Evolutionary conservation across 2,329 filamentous ascomycete species (phyloP).

Genomic region (Hymenoscyphus scutula): DNA sequence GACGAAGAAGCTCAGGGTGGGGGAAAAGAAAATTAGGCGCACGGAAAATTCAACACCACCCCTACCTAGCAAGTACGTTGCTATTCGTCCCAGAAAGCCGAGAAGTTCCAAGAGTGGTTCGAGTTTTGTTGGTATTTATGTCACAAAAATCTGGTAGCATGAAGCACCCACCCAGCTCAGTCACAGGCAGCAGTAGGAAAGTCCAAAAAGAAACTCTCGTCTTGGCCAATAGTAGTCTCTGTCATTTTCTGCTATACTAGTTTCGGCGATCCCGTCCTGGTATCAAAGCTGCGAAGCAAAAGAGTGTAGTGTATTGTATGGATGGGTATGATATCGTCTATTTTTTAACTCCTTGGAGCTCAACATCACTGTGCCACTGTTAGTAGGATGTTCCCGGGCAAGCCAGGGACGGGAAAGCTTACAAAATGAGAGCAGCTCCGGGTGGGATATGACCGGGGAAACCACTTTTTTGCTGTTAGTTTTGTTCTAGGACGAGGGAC

Average conservation of each 20-base stretch:
- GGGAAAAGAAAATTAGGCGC: not conserved
- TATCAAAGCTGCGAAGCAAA: conserved; percentile 13
- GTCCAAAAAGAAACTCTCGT: not conserved
- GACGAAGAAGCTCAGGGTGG: not conserved
- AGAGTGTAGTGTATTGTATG: not conserved
- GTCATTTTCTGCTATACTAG: conserved; percentile 10
- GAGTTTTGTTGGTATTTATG: too few relatives aligned
- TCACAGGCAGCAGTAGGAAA: not conserved
- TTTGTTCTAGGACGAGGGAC: not conserved
- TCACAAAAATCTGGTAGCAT: too few relatives aligned
- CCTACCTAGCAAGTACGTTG: not conserved
- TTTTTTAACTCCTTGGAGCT: conserved; percentile 63
- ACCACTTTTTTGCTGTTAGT: conserved; percentile 51
- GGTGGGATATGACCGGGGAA: conserved; percentile 77
- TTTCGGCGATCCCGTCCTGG: conserved; percentile 17
- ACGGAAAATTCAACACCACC: conserved; percentile 1
- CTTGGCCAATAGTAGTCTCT: not conserved
- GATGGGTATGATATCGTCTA: conserved; percentile 30
- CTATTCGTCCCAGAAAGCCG: too few relatives aligned
- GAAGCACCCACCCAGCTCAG: too few relatives aligned
- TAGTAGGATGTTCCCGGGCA: conserved; percentile 14
- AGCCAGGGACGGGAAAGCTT: conserved; percentile 43
- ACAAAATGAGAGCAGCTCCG: conserved; percentile 79
- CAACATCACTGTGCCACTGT: conserved; percentile 55
- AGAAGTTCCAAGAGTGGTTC: too few relatives aligned